A percentile compares a stretch with the other conserved stretches of the same genome.
Conservation (phyloP, 306 rosid genomes). For the Cicer judaicum region DNA sequence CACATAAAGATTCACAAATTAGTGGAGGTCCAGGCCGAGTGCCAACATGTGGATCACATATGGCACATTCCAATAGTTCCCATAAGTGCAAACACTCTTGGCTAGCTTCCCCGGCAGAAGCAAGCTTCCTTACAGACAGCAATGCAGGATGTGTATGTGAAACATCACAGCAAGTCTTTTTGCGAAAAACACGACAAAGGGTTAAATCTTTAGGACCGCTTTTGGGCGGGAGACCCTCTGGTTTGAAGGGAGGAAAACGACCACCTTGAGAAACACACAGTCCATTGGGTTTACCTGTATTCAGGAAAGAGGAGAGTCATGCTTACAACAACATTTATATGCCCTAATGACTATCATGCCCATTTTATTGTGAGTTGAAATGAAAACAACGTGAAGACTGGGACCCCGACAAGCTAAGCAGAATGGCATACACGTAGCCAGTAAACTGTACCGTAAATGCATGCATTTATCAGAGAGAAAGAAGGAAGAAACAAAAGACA, state of each 20-base stretch:
- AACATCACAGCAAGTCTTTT: constrained; percentile 82
- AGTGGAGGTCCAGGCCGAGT: constrained; percentile 81
- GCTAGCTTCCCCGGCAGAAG: constrained; percentile 83
- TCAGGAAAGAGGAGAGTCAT: constrained; percentile 12
- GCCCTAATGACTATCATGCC: background rate
- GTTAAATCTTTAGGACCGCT: constrained; percentile 81
- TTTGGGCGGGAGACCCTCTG: constrained; percentile 78
- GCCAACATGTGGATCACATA: constrained; percentile 86
- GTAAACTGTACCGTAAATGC: background rate
- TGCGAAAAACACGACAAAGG: constrained; percentile 84
- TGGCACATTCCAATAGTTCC: constrained; percentile 92
- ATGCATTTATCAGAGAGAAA: background rate
- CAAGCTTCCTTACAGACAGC: constrained; percentile 75
- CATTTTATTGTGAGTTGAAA: constrained; percentile 21
- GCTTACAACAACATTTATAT: background rate
- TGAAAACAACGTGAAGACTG: background rate
- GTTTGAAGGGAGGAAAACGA: constrained; percentile 77
- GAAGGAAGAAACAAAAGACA: background rate
- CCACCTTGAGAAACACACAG: constrained; percentile 90
- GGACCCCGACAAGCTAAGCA: constrained; percentile 9
- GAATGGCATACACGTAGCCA: background rate
- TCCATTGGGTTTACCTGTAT: constrained; percentile 65
- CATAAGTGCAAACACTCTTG: constrained; percentile 86
- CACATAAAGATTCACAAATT: constrained; percentile 80
- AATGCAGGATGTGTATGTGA: constrained; percentile 86